phyloP scores from a whole-genome alignment of 768 basidiomycete genomes.

The Collybia nuda region DNA sequence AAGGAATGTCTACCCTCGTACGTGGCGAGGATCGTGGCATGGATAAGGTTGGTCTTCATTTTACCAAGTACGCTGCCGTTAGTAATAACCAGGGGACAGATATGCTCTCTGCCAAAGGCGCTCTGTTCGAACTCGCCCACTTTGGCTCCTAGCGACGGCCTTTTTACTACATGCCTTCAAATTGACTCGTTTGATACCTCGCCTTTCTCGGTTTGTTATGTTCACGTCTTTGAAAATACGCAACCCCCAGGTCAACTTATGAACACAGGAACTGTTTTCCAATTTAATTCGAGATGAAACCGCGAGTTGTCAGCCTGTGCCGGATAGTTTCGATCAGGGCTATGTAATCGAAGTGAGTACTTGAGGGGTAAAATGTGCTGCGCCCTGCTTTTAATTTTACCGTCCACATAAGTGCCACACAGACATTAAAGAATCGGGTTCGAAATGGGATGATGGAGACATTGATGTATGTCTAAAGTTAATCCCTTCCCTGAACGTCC shows the following conservation, averaged over 20 bases:
- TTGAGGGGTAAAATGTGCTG: too few relatives aligned
- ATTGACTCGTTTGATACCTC: conserved; percentile 16
- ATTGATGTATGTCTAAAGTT: conserved; percentile 39
- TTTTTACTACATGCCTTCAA: conserved; percentile 3
- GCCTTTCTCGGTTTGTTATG: conserved; percentile 23
- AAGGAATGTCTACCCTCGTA: neutral
- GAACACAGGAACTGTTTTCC: conserved; percentile 28
- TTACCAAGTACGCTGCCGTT: neutral
- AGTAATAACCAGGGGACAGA: neutral
- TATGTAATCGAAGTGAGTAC: conserved; percentile 27
- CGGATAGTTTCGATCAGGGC: conserved; percentile 17
- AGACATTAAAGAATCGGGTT: conserved; percentile 38
- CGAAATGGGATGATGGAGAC: conserved; percentile 49
- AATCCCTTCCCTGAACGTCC: neutral
- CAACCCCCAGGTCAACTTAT: neutral
- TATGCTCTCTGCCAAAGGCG: neutral
- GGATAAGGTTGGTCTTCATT: neutral
- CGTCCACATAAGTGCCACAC: conserved; percentile 32
- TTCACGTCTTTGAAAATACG: neutral
- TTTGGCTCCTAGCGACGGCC: neutral
- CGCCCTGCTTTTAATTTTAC: neutral
- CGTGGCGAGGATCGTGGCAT: neutral
- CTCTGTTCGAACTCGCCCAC: conserved; percentile 8
- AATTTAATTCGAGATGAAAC: conserved; percentile 22
- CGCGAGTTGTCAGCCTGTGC: conserved; percentile 1